Evolutionary conservation across 106 monocot species (phyloP).

Genomic region (Cymbidium sinense): DNA sequence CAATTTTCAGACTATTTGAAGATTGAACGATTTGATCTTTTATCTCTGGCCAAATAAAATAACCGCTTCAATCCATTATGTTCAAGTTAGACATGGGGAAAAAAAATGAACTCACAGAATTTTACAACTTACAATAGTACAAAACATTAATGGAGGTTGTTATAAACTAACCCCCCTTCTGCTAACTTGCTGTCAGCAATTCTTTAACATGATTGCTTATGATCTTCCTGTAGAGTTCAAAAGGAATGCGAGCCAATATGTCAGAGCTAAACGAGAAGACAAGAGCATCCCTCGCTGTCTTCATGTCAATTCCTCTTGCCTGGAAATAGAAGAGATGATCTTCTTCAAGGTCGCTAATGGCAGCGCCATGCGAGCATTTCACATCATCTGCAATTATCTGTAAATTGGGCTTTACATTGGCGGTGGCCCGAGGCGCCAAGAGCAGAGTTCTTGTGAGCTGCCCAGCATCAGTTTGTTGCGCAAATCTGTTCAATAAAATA

Average conservation of each 20-base stretch:
- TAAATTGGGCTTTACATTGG: conserved; percentile 86
- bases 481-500: conserved; percentile 37
- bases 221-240: conserved; percentile 38
- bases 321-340: conserved; percentile 87
- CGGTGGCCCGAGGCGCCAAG: conserved; percentile 74
- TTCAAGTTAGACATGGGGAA: neutral
- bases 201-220: conserved; percentile 42
- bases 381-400: conserved; percentile 93
- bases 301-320: conserved; percentile 55
- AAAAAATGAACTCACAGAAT: neutral
- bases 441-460: conserved; percentile 81
- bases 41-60: too few species aligned
- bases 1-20: neutral
- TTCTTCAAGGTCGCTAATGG: conserved; percentile 83
- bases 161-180: neutral
- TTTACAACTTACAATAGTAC: neutral
- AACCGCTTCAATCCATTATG: neutral
- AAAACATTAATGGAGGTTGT: too few species aligned
- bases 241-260: conserved; percentile 56
- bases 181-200: conserved; percentile 19
- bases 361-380: conserved; percentile 90
- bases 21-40: too few species aligned
- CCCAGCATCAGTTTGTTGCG: conserved; percentile 94
- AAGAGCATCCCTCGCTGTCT: conserved; percentile 81
- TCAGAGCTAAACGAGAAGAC: conserved; percentile 80